Evolutionary conservation across 257 asterid genomes (phyloP).

Genomic region (Salvia hispanica): DNA sequence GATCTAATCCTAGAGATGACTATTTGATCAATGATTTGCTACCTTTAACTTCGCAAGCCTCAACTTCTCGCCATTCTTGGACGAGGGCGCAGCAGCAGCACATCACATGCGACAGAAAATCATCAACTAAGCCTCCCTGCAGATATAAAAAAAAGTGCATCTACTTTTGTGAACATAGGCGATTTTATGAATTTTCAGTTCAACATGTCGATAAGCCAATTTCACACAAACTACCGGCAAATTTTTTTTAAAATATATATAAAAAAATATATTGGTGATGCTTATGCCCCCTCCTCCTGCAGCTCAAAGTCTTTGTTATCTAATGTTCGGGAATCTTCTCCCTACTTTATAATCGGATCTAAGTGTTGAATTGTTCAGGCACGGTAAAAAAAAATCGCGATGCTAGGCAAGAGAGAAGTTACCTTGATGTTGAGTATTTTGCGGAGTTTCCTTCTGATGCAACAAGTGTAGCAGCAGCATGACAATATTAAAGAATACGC

Average conservation of each 20-base stretch:
- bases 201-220: too few species aligned
- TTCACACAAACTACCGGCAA: too few species aligned
- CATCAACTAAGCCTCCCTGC: conserved; percentile 85
- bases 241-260: too few species aligned
- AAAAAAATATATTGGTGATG: too few species aligned
- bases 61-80: conserved; percentile 86
- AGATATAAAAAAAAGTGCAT: conserved; percentile 3
- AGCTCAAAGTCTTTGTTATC: not conserved
- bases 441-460: conserved; percentile 80
- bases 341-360: not conserved
- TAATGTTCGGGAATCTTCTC: not conserved
- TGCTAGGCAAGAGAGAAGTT: conserved; percentile 17
- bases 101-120: conserved; percentile 86
- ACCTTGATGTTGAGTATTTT: conserved; percentile 66
- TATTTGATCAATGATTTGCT: conserved; percentile 11
- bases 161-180: not conserved
- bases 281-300: not conserved
- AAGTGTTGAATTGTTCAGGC: not conserved
- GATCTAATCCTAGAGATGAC: not conserved
- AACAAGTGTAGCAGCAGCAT: conserved; percentile 95
- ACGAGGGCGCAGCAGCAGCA: conserved; percentile 96
- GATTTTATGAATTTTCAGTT: too few species aligned
- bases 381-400: not conserved
- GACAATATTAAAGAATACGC: conserved; percentile 83
- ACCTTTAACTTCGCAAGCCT: conserved; percentile 69